phyloP scores from a whole-genome alignment of 106 monocot species.

The Phalaenopsis equestris region DNA sequence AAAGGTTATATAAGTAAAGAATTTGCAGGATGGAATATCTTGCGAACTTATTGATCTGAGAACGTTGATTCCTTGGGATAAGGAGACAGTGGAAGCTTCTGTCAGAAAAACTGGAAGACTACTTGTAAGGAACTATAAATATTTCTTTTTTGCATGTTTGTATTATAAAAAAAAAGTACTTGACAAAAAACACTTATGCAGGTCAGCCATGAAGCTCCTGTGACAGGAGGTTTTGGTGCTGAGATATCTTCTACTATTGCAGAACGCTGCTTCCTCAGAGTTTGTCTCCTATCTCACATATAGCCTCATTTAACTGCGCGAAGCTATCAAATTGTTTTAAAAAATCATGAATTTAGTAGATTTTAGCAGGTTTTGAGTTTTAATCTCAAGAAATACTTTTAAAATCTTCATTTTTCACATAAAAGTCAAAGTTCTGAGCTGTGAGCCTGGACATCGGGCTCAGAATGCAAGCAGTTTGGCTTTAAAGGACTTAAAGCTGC shows the following conservation, averaged over 20 bases:
- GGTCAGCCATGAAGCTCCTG: slow-evolving; percentile 98
- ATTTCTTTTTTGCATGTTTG: not conserved
- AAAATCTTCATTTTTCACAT: no score
- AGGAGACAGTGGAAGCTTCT: slow-evolving; percentile 84
- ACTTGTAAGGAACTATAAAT: slow-evolving; percentile 35
- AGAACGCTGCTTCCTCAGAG: slow-evolving; percentile 87
- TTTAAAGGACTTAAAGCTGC: no score
- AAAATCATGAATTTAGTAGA: not conserved
- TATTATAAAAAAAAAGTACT: not conserved
- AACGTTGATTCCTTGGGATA: slow-evolving; percentile 95
- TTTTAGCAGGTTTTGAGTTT: not conserved
- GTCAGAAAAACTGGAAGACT: slow-evolving; percentile 86
- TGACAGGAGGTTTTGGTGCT: slow-evolving; percentile 95
- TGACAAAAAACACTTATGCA: slow-evolving; percentile 19
- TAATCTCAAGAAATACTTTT: not conserved
- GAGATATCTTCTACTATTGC: slow-evolving; percentile 86
- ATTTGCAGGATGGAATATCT: slow-evolving; percentile 81
- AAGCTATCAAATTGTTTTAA: not conserved
- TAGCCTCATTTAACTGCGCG: not conserved
- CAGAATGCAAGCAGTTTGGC: no score
- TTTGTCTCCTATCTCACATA: slow-evolving; percentile 8
- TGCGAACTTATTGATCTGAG: slow-evolving; percentile 90
- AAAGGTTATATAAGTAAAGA: not conserved
- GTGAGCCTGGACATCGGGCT: no score
- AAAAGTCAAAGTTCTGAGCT: no score